Evolutionary conservation across 257 asterid genomes (phyloP).

Genomic region (Fraxinus quadrangulata): DNA sequence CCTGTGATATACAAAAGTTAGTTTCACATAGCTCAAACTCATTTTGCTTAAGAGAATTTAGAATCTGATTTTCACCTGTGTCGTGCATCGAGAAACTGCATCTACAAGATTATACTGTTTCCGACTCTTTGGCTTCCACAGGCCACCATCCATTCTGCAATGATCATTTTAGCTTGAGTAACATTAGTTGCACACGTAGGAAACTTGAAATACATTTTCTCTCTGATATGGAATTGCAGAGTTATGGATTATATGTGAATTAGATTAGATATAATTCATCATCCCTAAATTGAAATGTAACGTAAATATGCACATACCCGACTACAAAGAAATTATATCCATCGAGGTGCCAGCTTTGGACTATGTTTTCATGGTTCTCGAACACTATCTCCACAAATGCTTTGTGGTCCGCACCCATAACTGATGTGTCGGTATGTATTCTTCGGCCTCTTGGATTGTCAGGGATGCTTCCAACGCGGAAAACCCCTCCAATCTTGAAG

Average conservation of each 20-base stretch:
- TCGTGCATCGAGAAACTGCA: constrained; percentile 66
- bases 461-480: constrained; percentile 57
- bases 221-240: neutral
- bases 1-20: constrained; percentile 36
- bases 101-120: constrained; percentile 60
- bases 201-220: neutral
- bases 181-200: neutral
- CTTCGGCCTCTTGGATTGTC: constrained; percentile 38
- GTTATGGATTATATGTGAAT: constrained; percentile 1
- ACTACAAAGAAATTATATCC: constrained; percentile 75
- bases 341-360: constrained; percentile 75
- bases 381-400: constrained; percentile 70
- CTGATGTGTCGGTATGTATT: constrained; percentile 49
- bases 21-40: neutral
- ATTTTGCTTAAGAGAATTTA: constrained; percentile 1
- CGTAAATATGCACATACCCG: constrained; percentile 40
- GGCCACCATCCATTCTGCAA: constrained; percentile 64
- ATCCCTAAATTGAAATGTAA: neutral
- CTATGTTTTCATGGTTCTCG: constrained; percentile 51
- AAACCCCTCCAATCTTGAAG: constrained; percentile 56
- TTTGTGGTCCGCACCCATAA: constrained; percentile 61
- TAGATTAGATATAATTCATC: neutral
- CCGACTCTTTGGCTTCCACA: constrained; percentile 54
- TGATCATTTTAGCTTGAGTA: neutral
- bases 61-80: constrained; percentile 46